Evolutionary conservation across 2,329 filamentous ascomycete species (phyloP), one percentile per base, ranked within the genome.

Genomic region (Erysiphe neolycopersici): DNA sequence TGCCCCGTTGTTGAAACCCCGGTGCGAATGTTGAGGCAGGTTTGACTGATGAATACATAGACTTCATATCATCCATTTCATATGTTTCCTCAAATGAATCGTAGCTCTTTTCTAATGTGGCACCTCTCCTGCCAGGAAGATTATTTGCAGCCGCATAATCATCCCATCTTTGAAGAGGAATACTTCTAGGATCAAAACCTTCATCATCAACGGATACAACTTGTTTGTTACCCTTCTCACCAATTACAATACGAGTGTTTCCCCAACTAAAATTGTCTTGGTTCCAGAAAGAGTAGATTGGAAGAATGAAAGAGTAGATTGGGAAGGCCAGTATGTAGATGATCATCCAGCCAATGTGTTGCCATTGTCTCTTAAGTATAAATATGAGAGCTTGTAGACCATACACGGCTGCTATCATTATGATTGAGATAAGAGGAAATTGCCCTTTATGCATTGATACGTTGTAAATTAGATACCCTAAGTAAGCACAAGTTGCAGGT

Each of bases 191-290:
- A 54, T 98, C 83, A 56, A 92, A 98, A 10, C 69, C 73, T 57
- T 89, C 83, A 47, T 79, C 75, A 22, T 87, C 79, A 2, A 85
- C 73, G 0, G 84, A 84, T 43, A 98, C 69, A n/a, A 94, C 66
- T 56, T 92, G 75, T 64, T 92, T 93, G 57, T 71, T 72, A 49
- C 85, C 87, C 60, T 87, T 83, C 60, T 98, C 89, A 47, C 84
- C 87, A 51, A 95, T 80, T 51, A 98, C 89, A 50, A 98, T 75
- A 71, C 89, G 84, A 1, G 89, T 98, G 64, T 89, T 95, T 68
- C 89, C 89, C 89, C 89, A 98, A 1, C 77, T 77, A 68, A 98
- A 98, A 63, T 98, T 87, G 61, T 98, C 89, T 60, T 94, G 85
- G 62, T 94, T 92, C 89, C 89, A 98, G 76, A 98, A 98, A 0